Conservation (phyloP, 495 filamentous ascomycete species). For the Baudoinia panamericana region DNA sequence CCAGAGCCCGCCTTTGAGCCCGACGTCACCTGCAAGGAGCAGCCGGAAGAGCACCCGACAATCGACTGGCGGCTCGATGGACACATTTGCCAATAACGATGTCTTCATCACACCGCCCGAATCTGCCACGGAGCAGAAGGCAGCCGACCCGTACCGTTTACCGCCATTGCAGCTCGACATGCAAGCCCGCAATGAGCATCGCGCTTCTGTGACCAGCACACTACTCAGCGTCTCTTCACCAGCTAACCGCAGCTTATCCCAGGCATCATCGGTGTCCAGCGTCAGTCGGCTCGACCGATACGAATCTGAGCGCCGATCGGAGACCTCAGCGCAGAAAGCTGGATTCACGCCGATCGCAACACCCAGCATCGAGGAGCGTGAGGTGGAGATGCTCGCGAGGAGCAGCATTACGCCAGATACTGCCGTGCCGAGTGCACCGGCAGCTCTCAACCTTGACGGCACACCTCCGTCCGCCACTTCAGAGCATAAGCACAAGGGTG, state of each 20-base stretch:
- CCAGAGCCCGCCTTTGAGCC: constrained; percentile 13
- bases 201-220: constrained; percentile 14
- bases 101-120: constrained; percentile 19
- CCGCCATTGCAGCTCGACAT: constrained; percentile 18
- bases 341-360: background rate
- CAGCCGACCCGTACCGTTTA: constrained; percentile 4
- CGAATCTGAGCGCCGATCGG: background rate
- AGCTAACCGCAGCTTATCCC: constrained; percentile 5
- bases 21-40: constrained; percentile 11
- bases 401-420: constrained; percentile 16
- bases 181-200: constrained; percentile 4
- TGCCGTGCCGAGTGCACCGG: constrained; percentile 33
- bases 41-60: constrained; percentile 2
- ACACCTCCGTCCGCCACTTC: constrained; percentile 30
- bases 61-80: constrained; percentile 9
- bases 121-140: constrained; percentile 1
- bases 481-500: constrained; percentile 35
- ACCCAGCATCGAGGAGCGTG: constrained; percentile 2
- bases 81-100: constrained; percentile 10
- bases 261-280: constrained; percentile 15
- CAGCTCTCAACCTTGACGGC: constrained; percentile 34
- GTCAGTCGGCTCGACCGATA: background rate
- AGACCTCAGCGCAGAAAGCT: background rate
- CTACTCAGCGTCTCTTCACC: constrained; percentile 11
- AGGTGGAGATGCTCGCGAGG: constrained; percentile 20